Base-by-base conservation (phyloP, 129 eudicot species). In the Logfia minima region DNA sequence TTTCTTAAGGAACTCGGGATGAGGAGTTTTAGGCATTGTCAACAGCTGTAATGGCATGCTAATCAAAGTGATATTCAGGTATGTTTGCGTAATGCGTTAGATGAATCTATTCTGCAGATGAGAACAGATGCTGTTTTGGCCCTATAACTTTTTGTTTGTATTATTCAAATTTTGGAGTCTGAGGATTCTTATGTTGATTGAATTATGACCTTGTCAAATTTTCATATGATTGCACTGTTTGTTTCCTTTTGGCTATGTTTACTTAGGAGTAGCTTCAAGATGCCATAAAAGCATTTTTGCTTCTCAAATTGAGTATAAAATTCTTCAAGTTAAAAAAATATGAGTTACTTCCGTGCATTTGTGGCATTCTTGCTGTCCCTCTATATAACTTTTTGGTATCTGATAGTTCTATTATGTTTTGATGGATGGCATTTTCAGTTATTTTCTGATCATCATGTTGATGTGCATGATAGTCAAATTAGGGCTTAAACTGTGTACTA, bases 381-480 rank as follows among this genome's bases (percentile, higher is more conserved):
- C 18, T 48, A 4, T 14, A 48, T 14, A 9, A 2, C 26, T 3
- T 48, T 48, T 32, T 24, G 29, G 34, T 58, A 53, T 53, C 59
- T 10, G 66, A 61, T 79, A 37, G 23, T 71, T 45, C 64, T 69
- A 8, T 24, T 7, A 1, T 61, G 14, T 69, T 73, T 77, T 43
- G 29, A 43, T 56, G 68, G 68, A 59, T 62, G 76, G 52, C 63
- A 78, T 69, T 70, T 39, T 69, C 82, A 78, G 76, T 78, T 70
- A 26, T 74, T 24, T 58, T 68, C 26, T 69, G 81, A 77, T 77
- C 81, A 77, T 77, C 53, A 17, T 52, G 74, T 68, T 55, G 51
- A 68, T 60, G 66, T 62, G 76, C 62, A 31, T 79, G 82, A 79
- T 79, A 31, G 73, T 67, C 78, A 63, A 72, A 71, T 63, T 71